phyloP scores from a whole-genome alignment of 805 yeast genomes.

The Yarrowia phangngaensis region DNA sequence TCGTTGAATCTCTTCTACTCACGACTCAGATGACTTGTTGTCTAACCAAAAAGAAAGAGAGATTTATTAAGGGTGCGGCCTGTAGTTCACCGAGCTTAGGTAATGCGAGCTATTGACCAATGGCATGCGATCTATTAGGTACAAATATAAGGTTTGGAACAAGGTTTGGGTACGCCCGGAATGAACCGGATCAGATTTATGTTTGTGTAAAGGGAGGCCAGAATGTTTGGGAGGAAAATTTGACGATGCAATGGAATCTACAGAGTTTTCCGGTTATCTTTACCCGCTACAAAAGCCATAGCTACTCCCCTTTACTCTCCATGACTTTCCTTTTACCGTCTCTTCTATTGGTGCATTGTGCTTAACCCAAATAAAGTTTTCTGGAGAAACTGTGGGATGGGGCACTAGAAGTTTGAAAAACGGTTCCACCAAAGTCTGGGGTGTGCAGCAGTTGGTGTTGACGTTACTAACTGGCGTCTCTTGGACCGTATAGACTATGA shows the following conservation, averaged over 20 bases:
- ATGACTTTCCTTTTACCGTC: not conserved
- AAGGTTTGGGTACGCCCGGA: constrained; percentile 25
- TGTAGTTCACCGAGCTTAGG: constrained; percentile 25
- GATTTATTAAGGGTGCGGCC: constrained; percentile 25
- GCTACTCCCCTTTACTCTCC: too few relatives aligned
- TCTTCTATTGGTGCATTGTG: constrained; percentile 21
- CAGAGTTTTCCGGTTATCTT: not conserved
- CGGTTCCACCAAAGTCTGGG: too few relatives aligned
- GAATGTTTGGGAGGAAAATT: not conserved
- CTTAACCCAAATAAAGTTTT: constrained; percentile 5
- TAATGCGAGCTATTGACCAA: constrained; percentile 26
- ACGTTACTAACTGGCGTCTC: too few relatives aligned
- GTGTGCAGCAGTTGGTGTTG: too few relatives aligned
- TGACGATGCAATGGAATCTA: not conserved
- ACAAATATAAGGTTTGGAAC: too few relatives aligned
- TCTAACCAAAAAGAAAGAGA: constrained; percentile 27
- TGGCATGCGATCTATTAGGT: constrained; percentile 22
- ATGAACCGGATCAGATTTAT: constrained; percentile 24
- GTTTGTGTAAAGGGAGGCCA: constrained; percentile 9
- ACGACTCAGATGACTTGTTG: constrained; percentile 27
- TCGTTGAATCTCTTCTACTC: constrained; percentile 9
- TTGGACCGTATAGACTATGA: too few relatives aligned
- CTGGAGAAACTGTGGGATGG: constrained; percentile 26
- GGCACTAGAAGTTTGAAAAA: too few relatives aligned
- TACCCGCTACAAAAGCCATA: too few relatives aligned